Percentiles rank a stretch among this genome's conserved stretches.
These are phyloP conservation scores for Hanseniaspora sp. DNA, from an alignment of 1,139 yeast genomes.

Conservation along the genomic window DNA sequence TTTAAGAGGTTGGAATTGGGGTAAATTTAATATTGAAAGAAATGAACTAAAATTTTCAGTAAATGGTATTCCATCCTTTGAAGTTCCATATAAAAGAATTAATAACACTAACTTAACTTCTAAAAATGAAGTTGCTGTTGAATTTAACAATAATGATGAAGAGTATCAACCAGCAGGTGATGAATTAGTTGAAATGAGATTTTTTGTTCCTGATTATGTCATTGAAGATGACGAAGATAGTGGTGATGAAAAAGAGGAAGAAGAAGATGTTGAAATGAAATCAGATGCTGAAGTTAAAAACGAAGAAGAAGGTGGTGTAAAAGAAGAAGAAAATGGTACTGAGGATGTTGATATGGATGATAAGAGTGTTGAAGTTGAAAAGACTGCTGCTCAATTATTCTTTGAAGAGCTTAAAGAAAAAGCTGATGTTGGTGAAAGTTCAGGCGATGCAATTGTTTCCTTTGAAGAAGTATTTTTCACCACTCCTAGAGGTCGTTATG, in stretches of 20 bases:
- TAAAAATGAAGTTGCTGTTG: constrained; percentile 86
- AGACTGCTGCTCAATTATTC: constrained; percentile 70
- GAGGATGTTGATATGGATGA: constrained; percentile 30
- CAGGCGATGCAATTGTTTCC: constrained; percentile 95
- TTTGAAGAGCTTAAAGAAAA: constrained; percentile 84
- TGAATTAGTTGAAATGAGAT: constrained; percentile 86
- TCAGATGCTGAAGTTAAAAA: constrained; percentile 22
- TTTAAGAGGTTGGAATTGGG: constrained; percentile 99
- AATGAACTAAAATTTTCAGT: constrained; percentile 80
- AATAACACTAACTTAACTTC: constrained; percentile 86
- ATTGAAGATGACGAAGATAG: constrained; percentile 37
- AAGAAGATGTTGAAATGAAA: constrained; percentile 20
- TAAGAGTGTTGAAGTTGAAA: constrained; percentile 35
- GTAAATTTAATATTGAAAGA: constrained; percentile 81
- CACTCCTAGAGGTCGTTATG: constrained; percentile 97
- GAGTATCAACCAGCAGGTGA: constrained; percentile 73
- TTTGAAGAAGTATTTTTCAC: constrained; percentile 83
- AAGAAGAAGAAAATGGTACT: constrained; percentile 33
- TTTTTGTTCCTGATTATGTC: constrained; percentile 77
- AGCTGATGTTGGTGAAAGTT: constrained; percentile 92
- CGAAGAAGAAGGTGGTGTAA: constrained; percentile 27
- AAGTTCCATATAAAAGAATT: constrained; percentile 70
- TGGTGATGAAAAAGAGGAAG: constrained; percentile 32
- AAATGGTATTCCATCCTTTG: constrained; percentile 83
- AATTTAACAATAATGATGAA: constrained; percentile 54